These are phyloP conservation scores for Fusarium nygamai DNA, from an alignment of 2,329 filamentous ascomycete genomes.

Conservation along the genomic window DNA sequence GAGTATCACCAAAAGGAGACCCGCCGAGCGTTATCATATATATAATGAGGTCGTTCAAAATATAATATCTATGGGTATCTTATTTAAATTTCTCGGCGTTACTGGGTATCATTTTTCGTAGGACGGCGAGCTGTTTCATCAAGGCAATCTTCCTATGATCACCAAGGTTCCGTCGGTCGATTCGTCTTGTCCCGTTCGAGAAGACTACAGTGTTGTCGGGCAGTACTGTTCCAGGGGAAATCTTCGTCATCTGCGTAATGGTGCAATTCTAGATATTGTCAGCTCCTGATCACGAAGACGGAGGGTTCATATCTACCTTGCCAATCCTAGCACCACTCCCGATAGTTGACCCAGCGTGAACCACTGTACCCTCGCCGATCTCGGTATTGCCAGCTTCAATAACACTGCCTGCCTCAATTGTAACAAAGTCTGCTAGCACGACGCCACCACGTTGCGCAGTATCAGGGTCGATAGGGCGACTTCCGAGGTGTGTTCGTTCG, in stretches of 20 bases:
- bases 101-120: conserved; percentile 73
- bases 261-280: conserved; percentile 69
- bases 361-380: conserved; percentile 67
- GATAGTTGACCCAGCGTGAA: conserved; percentile 69
- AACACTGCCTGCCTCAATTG: conserved; percentile 67
- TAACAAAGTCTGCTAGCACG: conserved; percentile 68
- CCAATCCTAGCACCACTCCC: conserved; percentile 70
- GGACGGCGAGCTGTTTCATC: conserved; percentile 73
- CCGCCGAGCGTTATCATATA: background rate
- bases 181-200: conserved; percentile 67
- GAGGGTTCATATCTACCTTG: conserved; percentile 58
- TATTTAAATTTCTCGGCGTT: conserved; percentile 63
- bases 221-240: conserved; percentile 67
- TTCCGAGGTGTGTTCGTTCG: conserved; percentile 71
- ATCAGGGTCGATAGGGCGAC: conserved; percentile 44
- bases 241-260: conserved; percentile 70
- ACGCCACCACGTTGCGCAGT: conserved; percentile 58
- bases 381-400: conserved; percentile 71
- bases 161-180: conserved; percentile 68
- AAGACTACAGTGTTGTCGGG: conserved; percentile 77
- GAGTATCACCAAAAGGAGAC: background rate
- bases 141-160: conserved; percentile 72
- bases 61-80: conserved; percentile 10
- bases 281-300: background rate
- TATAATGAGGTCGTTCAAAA: background rate